Evolutionary conservation across 257 asterid genomes (phyloP).

Genomic region (Solanum corneliomulleri): DNA sequence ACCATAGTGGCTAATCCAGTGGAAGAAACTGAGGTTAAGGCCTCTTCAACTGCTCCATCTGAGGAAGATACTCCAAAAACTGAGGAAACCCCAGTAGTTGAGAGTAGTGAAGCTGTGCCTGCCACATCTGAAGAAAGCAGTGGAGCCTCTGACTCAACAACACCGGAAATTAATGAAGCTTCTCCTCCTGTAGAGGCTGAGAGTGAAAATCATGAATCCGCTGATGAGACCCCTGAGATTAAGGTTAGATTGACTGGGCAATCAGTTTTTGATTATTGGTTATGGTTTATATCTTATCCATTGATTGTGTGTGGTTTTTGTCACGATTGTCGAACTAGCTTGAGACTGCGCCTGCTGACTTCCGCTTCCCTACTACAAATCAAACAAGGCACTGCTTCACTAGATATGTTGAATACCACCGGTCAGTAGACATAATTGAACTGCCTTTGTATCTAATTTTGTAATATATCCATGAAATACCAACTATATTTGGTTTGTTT

Average conservation of each 20-base stretch:
- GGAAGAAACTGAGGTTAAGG: slow-evolving; percentile 36
- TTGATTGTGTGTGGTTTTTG: background rate
- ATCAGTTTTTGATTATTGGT: background rate
- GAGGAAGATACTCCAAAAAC: slow-evolving; percentile 26
- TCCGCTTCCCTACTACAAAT: slow-evolving; percentile 95
- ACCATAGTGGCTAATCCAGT: slow-evolving; percentile 19
- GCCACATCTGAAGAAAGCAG: slow-evolving; percentile 22
- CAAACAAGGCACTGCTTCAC: slow-evolving; percentile 97
- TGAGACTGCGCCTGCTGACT: slow-evolving; percentile 98
- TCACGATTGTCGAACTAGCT: slow-evolving; percentile 29
- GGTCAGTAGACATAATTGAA: slow-evolving; percentile 29
- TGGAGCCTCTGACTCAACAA: slow-evolving; percentile 4
- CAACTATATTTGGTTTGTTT: background rate
- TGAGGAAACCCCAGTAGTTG: slow-evolving; percentile 36
- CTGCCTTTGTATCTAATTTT: background rate
- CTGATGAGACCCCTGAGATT: slow-evolving; percentile 58
- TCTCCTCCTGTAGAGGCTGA: slow-evolving; percentile 30
- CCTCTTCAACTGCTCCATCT: slow-evolving; percentile 15
- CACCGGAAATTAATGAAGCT: slow-evolving; percentile 37
- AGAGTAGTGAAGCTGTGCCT: slow-evolving; percentile 27
- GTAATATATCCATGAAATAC: background rate
- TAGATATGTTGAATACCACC: slow-evolving; percentile 80
- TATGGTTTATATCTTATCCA: background rate
- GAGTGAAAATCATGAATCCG: slow-evolving; percentile 28
- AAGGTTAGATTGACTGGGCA: slow-evolving; percentile 27